Conservation (phyloP, 2,329 filamentous ascomycete species). For the Botrytis galanthina region DNA sequence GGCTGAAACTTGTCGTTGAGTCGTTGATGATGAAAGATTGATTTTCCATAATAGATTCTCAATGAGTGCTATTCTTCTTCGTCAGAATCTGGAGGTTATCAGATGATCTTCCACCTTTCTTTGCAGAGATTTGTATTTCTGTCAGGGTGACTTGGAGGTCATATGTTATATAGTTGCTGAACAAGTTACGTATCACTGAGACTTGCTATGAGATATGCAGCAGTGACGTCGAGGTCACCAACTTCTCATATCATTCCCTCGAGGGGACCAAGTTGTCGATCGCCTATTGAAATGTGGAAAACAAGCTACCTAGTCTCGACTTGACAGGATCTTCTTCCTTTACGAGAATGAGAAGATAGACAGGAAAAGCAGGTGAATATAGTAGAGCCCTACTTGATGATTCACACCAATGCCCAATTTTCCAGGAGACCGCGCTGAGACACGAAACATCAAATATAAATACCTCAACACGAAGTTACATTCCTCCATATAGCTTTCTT, state of each 20-base stretch:
- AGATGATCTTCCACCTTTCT: background rate
- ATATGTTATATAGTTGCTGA: rapidly evolving
- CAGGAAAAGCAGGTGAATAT: background rate
- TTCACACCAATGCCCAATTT: rapidly evolving
- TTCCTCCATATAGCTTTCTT: background rate
- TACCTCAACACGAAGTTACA: background rate
- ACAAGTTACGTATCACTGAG: background rate
- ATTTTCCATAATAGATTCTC: rapidly evolving
- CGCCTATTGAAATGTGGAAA: background rate
- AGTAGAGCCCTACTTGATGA: background rate
- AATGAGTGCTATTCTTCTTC: background rate
- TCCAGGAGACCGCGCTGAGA: rapidly evolving
- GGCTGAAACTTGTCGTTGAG: background rate
- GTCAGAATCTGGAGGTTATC: background rate
- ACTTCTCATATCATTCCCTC: background rate
- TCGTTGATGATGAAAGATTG: rapidly evolving
- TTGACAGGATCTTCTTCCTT: background rate
- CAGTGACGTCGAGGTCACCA: background rate
- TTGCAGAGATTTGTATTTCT: background rate
- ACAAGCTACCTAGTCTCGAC: background rate
- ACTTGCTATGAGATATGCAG: background rate
- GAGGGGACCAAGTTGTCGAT: background rate
- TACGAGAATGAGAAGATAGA: no score
- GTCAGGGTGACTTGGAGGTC: rapidly evolving
- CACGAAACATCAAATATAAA: background rate